A percentile compares a stretch with the other conserved stretches of the same genome.
Evolutionary conservation across 2,329 filamentous ascomycete species (phyloP).

Genomic region (Mycocentrospora acerina): DNA sequence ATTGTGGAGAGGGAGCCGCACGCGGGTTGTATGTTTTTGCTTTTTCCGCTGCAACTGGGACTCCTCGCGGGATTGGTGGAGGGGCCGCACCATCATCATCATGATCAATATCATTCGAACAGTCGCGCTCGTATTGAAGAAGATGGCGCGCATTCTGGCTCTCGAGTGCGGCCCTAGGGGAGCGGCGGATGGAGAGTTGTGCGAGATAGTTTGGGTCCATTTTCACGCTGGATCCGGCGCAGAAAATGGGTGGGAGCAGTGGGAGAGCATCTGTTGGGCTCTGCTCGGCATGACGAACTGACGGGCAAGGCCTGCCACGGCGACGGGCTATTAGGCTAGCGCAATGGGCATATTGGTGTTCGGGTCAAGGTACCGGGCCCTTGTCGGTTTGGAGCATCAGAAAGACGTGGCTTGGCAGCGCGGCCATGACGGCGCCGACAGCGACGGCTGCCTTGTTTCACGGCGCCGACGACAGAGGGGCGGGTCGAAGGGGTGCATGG

Average conservation of each 20-base stretch:
- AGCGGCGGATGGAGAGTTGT: conserved; percentile 20
- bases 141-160: background rate
- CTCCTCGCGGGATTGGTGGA: conserved; percentile 19
- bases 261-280: too few relatives aligned
- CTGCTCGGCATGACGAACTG: background rate
- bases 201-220: conserved; percentile 16
- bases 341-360: too few relatives aligned
- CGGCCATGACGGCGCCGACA: too few relatives aligned
- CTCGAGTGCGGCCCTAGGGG: conserved; percentile 6
- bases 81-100: conserved; percentile 19
- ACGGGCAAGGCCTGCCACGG: too few relatives aligned
- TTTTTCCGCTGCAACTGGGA: conserved; percentile 9
- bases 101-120: conserved; percentile 11
- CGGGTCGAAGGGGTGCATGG: too few relatives aligned
- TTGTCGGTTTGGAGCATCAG: too few relatives aligned
- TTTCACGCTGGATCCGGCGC: too few relatives aligned
- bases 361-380: too few relatives aligned
- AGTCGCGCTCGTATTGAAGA: background rate
- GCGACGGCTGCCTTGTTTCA: too few relatives aligned
- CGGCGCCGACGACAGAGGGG: too few relatives aligned
- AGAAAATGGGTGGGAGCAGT: conserved; percentile 6
- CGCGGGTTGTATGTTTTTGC: conserved; percentile 2
- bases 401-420: too few relatives aligned
- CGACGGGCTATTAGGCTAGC: too few relatives aligned
- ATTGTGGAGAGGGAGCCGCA: conserved; percentile 9